Conservation (phyloP, 2,329 filamentous ascomycete genomes). For the Plectosphaerella plurivora region DNA sequence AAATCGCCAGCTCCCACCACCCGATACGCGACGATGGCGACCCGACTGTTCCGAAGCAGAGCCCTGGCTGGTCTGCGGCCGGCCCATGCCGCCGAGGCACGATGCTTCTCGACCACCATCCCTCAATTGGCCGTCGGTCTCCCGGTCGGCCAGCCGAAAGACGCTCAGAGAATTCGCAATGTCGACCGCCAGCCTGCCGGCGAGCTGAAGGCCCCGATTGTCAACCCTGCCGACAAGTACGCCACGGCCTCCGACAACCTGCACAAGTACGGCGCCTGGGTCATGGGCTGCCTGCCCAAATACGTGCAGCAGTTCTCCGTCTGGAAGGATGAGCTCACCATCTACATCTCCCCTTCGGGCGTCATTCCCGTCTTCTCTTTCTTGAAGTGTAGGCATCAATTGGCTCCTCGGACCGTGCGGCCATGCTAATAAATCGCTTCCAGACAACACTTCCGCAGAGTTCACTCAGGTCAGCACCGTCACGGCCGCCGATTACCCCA, state of each 20-base stretch:
- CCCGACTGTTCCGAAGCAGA: conserved; percentile 53
- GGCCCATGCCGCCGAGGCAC: conserved; percentile 10
- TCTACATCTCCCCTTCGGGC: conserved; percentile 84
- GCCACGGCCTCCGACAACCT: conserved; percentile 79
- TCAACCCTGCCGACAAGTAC: conserved; percentile 94
- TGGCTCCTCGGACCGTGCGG: background rate
- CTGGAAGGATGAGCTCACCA: conserved; percentile 97
- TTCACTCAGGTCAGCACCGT: conserved; percentile 92
- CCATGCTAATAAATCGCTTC: background rate
- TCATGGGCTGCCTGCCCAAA: conserved; percentile 95
- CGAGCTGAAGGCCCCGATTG: conserved; percentile 69
- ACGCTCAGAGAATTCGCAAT: conserved; percentile 63
- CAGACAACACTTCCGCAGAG: conserved; percentile 93
- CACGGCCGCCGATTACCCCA: conserved; percentile 93
- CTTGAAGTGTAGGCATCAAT: conserved; percentile 62
- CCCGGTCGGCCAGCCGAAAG: conserved; percentile 38
- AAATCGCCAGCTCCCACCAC: conserved; percentile 8
- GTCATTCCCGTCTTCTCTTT: conserved; percentile 91
- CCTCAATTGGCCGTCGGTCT: conserved; percentile 12
- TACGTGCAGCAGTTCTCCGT: conserved; percentile 99
- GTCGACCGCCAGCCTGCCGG: conserved; percentile 54
- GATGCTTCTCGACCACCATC: conserved; percentile 15
- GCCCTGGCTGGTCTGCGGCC: conserved; percentile 34
- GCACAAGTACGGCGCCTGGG: conserved; percentile 92
- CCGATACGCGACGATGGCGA: conserved; percentile 49